These are phyloP conservation scores for Polyporus tsugae DNA, from an alignment of 1,284 basidiomycete genomes.

Conservation along the genomic window DNA sequence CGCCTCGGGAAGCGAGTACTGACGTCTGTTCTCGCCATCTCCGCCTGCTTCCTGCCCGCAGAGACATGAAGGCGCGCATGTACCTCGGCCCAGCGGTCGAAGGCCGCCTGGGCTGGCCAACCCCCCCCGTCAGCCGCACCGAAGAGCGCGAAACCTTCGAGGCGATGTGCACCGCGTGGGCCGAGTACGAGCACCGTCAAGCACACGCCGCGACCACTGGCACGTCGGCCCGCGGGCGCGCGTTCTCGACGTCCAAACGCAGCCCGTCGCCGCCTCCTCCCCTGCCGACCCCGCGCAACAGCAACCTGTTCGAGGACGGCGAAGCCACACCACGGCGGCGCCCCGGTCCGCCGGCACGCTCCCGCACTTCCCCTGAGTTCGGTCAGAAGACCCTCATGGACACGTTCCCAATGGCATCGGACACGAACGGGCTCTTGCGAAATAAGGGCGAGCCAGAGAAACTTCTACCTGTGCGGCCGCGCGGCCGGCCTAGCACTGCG, in stretches of 20 bases:
- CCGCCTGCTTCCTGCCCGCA: conserved; percentile 36
- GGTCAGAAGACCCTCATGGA: conserved; percentile 3
- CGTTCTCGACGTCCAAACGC: conserved; percentile 6
- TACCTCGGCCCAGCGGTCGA: conserved; percentile 53
- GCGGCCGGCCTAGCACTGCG: conserved; percentile 11
- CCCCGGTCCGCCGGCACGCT: not conserved
- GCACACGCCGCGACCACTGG: conserved; percentile 11
- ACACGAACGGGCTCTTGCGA: not conserved
- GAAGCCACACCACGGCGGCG: not conserved
- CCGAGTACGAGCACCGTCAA: conserved; percentile 44
- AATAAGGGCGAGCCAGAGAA: conserved; percentile 13
- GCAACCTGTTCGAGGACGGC: conserved; percentile 1
- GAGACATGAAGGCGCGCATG: conserved; percentile 71
- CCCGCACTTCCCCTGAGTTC: not conserved
- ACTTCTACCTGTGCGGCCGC: conserved; percentile 1
- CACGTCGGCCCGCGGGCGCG: conserved; percentile 12
- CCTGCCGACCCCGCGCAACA: conserved; percentile 8
- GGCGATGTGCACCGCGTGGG: conserved; percentile 61
- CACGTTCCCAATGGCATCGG: not conserved
- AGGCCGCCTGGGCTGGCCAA: conserved; percentile 57
- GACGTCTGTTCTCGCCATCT: conserved; percentile 14
- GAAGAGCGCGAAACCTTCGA: conserved; percentile 63
- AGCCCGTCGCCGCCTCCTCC: conserved; percentile 11
- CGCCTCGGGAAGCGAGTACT: conserved; percentile 13
- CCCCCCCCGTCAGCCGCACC: conserved; percentile 42